Percentiles rank a stretch among this genome's conserved stretches.
phyloP scores from a whole-genome alignment of 1,284 basidiomycete genomes.

The Ustilago nuda region DNA sequence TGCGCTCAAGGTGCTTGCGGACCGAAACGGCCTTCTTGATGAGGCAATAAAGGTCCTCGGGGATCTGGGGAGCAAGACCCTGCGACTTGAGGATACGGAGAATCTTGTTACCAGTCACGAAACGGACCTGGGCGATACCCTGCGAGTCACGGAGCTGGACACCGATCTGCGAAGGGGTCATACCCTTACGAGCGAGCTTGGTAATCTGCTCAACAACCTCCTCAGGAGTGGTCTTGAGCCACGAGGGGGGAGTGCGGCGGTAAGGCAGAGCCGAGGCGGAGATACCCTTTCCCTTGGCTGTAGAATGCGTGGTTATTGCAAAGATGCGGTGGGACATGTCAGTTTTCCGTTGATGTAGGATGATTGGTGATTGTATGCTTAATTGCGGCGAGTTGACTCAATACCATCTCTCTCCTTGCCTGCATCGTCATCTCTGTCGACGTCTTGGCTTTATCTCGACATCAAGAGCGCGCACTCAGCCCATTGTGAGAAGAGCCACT shows the following conservation, averaged over 20 bases:
- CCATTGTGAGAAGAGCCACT: not conserved
- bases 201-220: constrained; percentile 96
- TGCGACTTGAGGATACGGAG: constrained; percentile 96
- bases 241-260: constrained; percentile 91
- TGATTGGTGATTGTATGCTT: not conserved
- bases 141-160: constrained; percentile 97
- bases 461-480: not conserved
- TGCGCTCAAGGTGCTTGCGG: constrained; percentile 97
- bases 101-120: constrained; percentile 99
- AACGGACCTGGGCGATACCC: constrained; percentile 93
- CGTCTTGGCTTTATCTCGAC: not conserved
- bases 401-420: not conserved
- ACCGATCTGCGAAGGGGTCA: constrained; percentile 98
- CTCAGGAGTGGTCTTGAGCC: constrained; percentile 96
- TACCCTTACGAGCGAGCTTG: constrained; percentile 97
- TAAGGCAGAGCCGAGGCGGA: constrained; percentile 95
- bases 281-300: constrained; percentile 69
- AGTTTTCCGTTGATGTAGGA: constrained; percentile 9
- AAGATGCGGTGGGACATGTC: constrained; percentile 1
- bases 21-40: constrained; percentile 99
- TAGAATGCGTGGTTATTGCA: not conserved
- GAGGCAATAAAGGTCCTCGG: constrained; percentile 99
- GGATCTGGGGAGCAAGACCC: constrained; percentile 95
- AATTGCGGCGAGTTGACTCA: constrained; percentile 13
- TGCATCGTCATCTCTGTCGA: not conserved